Evolutionary conservation across 208 protist species (phyloP).

Genomic region (Leishmania amazonensis): DNA sequence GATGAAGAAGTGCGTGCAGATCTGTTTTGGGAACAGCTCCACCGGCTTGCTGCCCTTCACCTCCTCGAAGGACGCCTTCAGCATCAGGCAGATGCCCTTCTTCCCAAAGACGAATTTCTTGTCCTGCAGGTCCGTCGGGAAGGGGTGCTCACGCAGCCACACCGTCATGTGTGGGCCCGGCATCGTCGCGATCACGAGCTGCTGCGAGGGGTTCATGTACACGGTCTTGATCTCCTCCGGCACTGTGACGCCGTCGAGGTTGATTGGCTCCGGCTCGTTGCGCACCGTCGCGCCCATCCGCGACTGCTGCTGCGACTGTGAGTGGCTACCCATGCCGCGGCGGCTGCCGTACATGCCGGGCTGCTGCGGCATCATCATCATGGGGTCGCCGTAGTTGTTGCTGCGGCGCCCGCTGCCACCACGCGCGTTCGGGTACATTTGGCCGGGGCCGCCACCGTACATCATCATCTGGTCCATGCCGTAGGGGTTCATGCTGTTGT

Average conservation of each 20-base stretch:
- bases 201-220: constrained; percentile 74
- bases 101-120: constrained; percentile 75
- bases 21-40: constrained; percentile 81
- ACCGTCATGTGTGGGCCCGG: constrained; percentile 81
- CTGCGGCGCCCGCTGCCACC: constrained; percentile 12
- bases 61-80: constrained; percentile 70
- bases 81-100: constrained; percentile 79
- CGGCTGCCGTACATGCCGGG: constrained; percentile 12
- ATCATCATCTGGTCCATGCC: constrained; percentile 40
- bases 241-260: constrained; percentile 40
- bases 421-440: constrained; percentile 23
- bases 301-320: constrained; percentile 7
- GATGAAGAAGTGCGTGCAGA: constrained; percentile 88
- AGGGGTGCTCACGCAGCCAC: constrained; percentile 73
- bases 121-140: constrained; percentile 54
- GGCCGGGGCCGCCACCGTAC: constrained; percentile 12
- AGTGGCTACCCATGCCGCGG: constrained; percentile 10
- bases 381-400: constrained; percentile 25
- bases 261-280: constrained; percentile 62
- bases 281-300: constrained; percentile 13
- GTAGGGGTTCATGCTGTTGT: constrained; percentile 22
- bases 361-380: constrained; percentile 33
- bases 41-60: constrained; percentile 86
- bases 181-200: constrained; percentile 79
- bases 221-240: constrained; percentile 63